phyloP scores from a whole-genome alignment of 108 stramenopile species.

The Skeletonema marinoi region DNA sequence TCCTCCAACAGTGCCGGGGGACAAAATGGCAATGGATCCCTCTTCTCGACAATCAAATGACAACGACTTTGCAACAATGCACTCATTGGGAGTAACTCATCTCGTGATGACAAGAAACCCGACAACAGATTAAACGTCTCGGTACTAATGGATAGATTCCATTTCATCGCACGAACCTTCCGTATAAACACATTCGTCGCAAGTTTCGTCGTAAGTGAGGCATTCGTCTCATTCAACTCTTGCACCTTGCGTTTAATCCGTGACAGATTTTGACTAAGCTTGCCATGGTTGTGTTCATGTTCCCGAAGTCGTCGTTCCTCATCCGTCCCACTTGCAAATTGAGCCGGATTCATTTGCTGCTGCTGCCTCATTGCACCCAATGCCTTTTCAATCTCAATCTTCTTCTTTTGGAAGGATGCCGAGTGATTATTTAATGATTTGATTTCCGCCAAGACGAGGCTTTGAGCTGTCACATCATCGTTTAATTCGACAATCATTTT shows the following conservation, averaged over 20 bases:
- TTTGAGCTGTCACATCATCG: slow-evolving; percentile 30
- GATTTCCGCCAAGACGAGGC: slow-evolving; percentile 20
- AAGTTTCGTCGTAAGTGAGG: slow-evolving; percentile 53
- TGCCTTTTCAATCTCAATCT: slow-evolving; percentile 20
- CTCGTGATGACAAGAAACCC: slow-evolving; percentile 49
- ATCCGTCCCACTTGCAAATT: slow-evolving; percentile 8
- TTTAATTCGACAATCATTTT: slow-evolving; percentile 71
- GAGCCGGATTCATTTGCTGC: slow-evolving; percentile 27
- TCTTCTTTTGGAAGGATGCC: slow-evolving; percentile 9
- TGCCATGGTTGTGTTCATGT: slow-evolving; percentile 11
- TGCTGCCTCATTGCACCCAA: slow-evolving; percentile 16
- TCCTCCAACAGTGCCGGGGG: slow-evolving; percentile 77
- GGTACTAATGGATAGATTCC: slow-evolving; percentile 77
- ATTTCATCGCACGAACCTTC: slow-evolving; percentile 80
- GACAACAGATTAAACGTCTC: slow-evolving; percentile 65
- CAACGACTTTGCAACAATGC: slow-evolving; percentile 82
- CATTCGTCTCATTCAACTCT: slow-evolving; percentile 55
- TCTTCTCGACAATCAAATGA: slow-evolving; percentile 81
- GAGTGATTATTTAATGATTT: slow-evolving; percentile 18
- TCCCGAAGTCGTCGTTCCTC: slow-evolving; percentile 13
- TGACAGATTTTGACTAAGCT: slow-evolving; percentile 24
- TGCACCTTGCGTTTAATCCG: slow-evolving; percentile 54
- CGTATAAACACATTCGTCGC: slow-evolving; percentile 75
- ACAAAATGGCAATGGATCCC: slow-evolving; percentile 80
- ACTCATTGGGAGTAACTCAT: slow-evolving; percentile 75